Conservation (phyloP, 1,284 basidiomycete species). For the Trametes sp. region DNA sequence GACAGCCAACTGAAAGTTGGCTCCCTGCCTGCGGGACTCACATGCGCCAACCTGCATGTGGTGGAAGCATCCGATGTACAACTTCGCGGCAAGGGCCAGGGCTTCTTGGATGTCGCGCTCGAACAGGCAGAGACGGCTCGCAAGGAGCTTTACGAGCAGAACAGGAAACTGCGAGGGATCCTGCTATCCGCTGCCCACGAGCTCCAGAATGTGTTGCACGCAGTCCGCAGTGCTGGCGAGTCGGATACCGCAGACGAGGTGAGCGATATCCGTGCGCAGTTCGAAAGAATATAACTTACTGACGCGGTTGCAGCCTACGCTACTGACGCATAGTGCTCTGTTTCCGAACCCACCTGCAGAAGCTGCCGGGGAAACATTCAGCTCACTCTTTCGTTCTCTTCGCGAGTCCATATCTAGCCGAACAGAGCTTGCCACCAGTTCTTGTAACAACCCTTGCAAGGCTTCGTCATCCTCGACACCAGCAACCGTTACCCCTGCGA, state of each 20-base stretch:
- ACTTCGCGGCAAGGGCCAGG: conserved; percentile 55
- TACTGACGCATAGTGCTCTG: conserved; percentile 56
- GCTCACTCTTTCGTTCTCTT: conserved; percentile 54
- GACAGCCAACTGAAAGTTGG: conserved; percentile 68
- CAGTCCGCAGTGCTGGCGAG: conserved; percentile 44
- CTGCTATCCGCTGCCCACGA: conserved; percentile 76
- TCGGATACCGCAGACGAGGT: conserved; percentile 56
- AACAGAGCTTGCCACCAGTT: neutral
- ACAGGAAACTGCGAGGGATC: conserved; percentile 71
- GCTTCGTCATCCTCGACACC: conserved; percentile 18
- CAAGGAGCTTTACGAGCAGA: conserved; percentile 73
- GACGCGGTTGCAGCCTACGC: conserved; percentile 50
- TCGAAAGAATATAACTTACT: neutral
- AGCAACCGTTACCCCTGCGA: conserved; percentile 3
- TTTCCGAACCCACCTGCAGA: conserved; percentile 61
- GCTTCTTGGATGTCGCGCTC: conserved; percentile 74
- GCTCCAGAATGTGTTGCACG: conserved; percentile 62
- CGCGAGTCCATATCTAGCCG: conserved; percentile 41
- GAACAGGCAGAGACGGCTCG: conserved; percentile 78
- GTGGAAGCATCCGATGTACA: conserved; percentile 55
- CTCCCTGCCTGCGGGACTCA: conserved; percentile 55
- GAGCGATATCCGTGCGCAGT: conserved; percentile 18
- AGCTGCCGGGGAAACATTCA: conserved; percentile 61
- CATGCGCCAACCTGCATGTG: conserved; percentile 60
- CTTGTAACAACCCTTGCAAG: neutral